Evolutionary conservation across 768 basidiomycete genomes (phyloP), one percentile per base, ranked within the genome.

Genomic region (Boletus rufocinnamomeus): DNA sequence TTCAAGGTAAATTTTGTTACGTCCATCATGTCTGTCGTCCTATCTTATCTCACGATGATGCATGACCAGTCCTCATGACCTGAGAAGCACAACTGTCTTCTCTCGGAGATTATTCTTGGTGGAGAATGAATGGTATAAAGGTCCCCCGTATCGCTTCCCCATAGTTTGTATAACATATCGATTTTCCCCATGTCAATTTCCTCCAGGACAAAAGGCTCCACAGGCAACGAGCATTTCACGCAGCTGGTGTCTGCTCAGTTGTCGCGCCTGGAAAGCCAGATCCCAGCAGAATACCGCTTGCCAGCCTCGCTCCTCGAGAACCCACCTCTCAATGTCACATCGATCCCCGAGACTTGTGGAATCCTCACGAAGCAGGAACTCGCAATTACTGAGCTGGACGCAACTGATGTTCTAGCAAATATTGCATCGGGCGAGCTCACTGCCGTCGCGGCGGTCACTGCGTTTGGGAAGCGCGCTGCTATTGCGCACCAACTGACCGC

Each of bases 381-480:
- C 32, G 66, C 65, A 6, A 70, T 77, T 4, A 76, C 76, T 4
- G 64, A 67, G 14, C 65, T 74, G 3, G 77, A 79, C 41, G 75
- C 77, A 19, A 76, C 74, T 17, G 69, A 62, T 7, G 53, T 79
- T 28, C 50, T 72, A 19, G 47, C 63, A 44, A 58, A 61, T 8
- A 71, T 78, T 44, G 69, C 69, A 8, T 58, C 53, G 6, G 69
- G 72, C 11, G 41, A 70, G 52, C 67, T 74, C 30, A 72, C 76
- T 0, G 74, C 78, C 1, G 77, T 80, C 7, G 72, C 74, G 19
- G 77, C 77, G 25, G 72, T 74, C 6, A 68, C 64, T 16, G 80
- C 82, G 2, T 82, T 78, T 57, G 76, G 67, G 53, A 82, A 81
- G 66, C 72, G 83, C n/a, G 82, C 83, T 11, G 76, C 77, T 17